A percentile compares a stretch with the other conserved stretches of the same genome.
These are phyloP conservation scores for Pestalotiopsis sp. DNA, from an alignment of 2,329 filamentous ascomycete genomes.

Conservation along the genomic window DNA sequence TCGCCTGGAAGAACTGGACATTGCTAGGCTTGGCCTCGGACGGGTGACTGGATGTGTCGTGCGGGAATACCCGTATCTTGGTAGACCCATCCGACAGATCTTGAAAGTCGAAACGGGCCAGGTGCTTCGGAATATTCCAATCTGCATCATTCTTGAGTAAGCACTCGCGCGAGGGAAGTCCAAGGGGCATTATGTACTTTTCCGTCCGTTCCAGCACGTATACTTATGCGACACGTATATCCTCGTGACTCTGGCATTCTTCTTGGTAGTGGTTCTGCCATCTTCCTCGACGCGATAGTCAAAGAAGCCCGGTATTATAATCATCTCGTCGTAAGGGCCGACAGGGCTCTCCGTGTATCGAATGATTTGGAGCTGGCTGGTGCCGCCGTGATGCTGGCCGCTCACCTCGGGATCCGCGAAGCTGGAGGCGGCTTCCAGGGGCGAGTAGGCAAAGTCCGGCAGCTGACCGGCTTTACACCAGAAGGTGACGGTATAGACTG, in stretches of 20 bases:
- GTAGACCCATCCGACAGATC: conserved; percentile 36
- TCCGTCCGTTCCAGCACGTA: conserved; percentile 55
- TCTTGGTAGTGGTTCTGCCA: conserved; percentile 33
- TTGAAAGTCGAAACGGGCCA: conserved; percentile 53
- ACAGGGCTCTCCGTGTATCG: conserved; percentile 53
- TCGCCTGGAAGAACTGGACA: conserved; percentile 48
- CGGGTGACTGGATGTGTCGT: conserved; percentile 36
- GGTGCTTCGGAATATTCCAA: conserved; percentile 60
- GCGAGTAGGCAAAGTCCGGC: conserved; percentile 43
- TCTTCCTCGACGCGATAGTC: conserved; percentile 40
- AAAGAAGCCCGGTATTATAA: conserved; percentile 49
- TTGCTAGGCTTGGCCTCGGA: conserved; percentile 35
- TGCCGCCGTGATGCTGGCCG: conserved; percentile 44
- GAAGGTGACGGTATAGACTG: conserved; percentile 46
- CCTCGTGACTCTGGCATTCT: conserved; percentile 48
- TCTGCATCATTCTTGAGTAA: conserved; percentile 34
- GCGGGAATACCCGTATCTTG: conserved; percentile 46
- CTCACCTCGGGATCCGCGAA: conserved; percentile 36
- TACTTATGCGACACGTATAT: conserved; percentile 57
- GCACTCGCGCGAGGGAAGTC: background rate
- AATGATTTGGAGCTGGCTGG: conserved; percentile 53
- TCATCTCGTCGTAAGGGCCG: conserved; percentile 56
- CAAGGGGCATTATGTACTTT: conserved; percentile 37
- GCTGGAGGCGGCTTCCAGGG: conserved; percentile 44
- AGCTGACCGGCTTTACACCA: conserved; percentile 39